Evolutionary conservation across 2,329 filamentous ascomycete species (phyloP).

Genomic region (Anisogramma anomala): DNA sequence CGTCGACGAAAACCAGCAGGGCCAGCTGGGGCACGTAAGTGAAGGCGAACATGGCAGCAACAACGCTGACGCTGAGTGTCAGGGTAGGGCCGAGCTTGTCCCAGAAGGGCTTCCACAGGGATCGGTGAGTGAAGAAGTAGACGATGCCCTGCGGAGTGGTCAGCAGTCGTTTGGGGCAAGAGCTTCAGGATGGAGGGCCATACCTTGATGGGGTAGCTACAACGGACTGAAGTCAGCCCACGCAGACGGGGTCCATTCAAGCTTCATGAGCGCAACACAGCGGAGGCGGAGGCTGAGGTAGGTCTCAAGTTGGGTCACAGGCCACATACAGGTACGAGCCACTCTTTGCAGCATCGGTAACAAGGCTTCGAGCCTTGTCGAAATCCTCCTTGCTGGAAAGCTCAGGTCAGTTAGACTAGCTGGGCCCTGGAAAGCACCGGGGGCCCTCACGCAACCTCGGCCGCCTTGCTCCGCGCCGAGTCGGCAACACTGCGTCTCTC

Average conservation of each 20-base stretch:
- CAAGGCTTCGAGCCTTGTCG: slow-evolving; percentile 49
- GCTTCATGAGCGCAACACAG: too few relatives aligned
- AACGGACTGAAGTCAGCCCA: background rate
- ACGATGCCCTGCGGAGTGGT: slow-evolving; percentile 37
- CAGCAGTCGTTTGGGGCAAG: background rate
- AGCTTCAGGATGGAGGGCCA: background rate
- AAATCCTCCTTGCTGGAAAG: slow-evolving; percentile 57
- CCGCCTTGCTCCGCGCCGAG: slow-evolving; percentile 33
- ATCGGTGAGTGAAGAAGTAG: slow-evolving; percentile 45
- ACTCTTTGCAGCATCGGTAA: slow-evolving; percentile 60
- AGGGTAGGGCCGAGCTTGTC: slow-evolving; percentile 49
- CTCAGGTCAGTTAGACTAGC: slow-evolving; percentile 10
- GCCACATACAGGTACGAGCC: slow-evolving; percentile 64
- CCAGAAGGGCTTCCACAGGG: slow-evolving; percentile 48
- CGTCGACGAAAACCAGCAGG: slow-evolving; percentile 72
- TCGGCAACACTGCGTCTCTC: slow-evolving; percentile 21
- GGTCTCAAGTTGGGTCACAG: background rate
- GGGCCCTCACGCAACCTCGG: slow-evolving; percentile 35
- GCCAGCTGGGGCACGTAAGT: slow-evolving; percentile 79
- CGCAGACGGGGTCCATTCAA: too few relatives aligned
- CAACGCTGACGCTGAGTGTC: slow-evolving; percentile 59
- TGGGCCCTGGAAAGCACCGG: background rate
- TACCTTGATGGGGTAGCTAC: slow-evolving; percentile 52
- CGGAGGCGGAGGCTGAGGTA: background rate
- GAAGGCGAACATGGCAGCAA: slow-evolving; percentile 73